Percentiles rank a stretch among this genome's conserved stretches.
Evolutionary conservation across 176 grass and related monocot species (phyloP).

Genomic region (Aegilops bicornis): DNA sequence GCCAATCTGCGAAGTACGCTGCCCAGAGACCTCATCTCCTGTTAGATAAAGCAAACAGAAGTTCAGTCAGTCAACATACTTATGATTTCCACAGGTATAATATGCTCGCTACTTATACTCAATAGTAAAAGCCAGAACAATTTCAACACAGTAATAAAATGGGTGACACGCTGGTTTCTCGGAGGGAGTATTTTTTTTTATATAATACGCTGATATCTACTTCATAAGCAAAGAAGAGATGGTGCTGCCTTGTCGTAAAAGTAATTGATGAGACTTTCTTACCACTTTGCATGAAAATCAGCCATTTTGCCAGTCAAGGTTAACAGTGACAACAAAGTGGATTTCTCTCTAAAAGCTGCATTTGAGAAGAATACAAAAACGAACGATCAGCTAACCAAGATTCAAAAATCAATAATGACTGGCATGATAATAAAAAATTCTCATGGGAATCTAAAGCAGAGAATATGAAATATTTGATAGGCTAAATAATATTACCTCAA

Average conservation of each 20-base stretch:
- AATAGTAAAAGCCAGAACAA: background rate
- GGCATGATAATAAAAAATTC: background rate
- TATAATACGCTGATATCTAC: no score
- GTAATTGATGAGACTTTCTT: background rate
- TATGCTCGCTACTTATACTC: background rate
- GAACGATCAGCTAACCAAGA: background rate
- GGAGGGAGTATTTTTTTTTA: no score
- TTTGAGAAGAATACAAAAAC: slow-evolving; percentile 9
- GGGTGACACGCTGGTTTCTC: background rate
- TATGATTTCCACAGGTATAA: background rate
- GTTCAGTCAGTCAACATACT: background rate
- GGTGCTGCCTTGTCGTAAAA: background rate
- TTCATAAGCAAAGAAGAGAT: background rate
- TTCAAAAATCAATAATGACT: background rate
- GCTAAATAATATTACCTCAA: background rate
- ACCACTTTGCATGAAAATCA: background rate
- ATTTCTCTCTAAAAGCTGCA: background rate
- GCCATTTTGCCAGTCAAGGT: background rate
- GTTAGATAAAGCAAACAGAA: slow-evolving; percentile 12
- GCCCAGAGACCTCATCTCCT: background rate
- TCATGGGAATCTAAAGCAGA: background rate
- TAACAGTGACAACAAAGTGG: background rate
- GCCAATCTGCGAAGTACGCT: background rate
- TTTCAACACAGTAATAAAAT: background rate
- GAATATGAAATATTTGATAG: background rate